These are phyloP conservation scores for Hyaloscypha bicolor DNA, from an alignment of 495 filamentous ascomycete species.

Conservation along the genomic window DNA sequence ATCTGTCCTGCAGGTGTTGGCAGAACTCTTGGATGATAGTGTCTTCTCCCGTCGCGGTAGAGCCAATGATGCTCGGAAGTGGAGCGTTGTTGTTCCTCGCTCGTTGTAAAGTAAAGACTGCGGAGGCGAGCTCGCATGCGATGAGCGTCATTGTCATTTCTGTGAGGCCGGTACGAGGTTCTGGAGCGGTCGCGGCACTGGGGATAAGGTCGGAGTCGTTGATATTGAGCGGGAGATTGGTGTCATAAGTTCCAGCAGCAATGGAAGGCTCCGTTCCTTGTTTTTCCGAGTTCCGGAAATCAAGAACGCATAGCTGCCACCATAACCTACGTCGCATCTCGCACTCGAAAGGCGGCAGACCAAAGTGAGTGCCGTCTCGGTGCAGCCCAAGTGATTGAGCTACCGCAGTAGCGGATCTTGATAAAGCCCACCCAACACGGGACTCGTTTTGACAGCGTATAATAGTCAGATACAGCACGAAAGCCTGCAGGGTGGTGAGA, in stretches of 20 bases:
- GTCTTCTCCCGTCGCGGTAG: too few species aligned
- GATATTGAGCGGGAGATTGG: conserved; percentile 69
- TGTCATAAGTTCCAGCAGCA: conserved; percentile 68
- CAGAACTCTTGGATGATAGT: too few species aligned
- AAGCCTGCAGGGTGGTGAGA: conserved; percentile 72
- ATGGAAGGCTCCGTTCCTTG: conserved; percentile 79
- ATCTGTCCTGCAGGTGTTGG: too few species aligned
- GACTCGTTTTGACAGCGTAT: neutral
- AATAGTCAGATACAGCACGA: conserved; percentile 64
- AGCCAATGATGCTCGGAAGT: too few species aligned
- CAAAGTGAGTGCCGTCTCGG: conserved; percentile 72
- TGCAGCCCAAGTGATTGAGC: conserved; percentile 78
- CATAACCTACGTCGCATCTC: conserved; percentile 84
- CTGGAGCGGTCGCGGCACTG: conserved; percentile 59
- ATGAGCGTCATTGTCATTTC: conserved; percentile 58
- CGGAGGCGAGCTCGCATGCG: too few species aligned
- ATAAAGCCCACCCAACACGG: conserved; percentile 47
- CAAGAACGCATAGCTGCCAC: conserved; percentile 77
- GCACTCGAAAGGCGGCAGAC: conserved; percentile 69
- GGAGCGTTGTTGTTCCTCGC: too few species aligned
- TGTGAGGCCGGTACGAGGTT: conserved; percentile 59
- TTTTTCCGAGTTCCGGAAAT: conserved; percentile 76
- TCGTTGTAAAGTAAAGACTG: too few species aligned
- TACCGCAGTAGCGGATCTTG: conserved; percentile 73
- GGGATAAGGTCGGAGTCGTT: conserved; percentile 77